Conservation (phyloP, 192 early-diverging fungal species). For the Coemansia sp. region DNA sequence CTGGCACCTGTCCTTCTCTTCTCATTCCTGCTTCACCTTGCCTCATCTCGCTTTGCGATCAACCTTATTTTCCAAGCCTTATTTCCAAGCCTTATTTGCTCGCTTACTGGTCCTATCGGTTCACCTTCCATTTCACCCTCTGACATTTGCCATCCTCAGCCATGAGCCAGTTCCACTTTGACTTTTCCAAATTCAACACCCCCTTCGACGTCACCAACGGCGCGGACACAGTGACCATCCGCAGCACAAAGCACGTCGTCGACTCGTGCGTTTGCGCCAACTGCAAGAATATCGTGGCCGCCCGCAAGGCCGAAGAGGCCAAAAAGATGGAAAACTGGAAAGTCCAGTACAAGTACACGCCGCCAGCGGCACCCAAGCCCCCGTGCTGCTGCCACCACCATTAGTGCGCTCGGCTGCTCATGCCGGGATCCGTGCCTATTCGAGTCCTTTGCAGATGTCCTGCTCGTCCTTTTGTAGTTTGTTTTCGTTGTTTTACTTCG, state of each 20-base stretch:
- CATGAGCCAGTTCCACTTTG: constrained; percentile 43
- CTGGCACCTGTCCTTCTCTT: background rate
- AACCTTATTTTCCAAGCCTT: background rate
- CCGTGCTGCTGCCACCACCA: constrained; percentile 32
- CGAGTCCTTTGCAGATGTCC: background rate
- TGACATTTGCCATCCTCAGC: background rate
- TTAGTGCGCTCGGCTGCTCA: background rate
- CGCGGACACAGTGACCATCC: constrained; percentile 43
- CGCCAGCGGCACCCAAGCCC: constrained; percentile 18
- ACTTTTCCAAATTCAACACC: constrained; percentile 30
- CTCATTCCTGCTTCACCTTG: background rate
- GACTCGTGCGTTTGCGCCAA: constrained; percentile 44
- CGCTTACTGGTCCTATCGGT: background rate
- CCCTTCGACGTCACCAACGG: constrained; percentile 46
- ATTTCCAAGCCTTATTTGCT: background rate
- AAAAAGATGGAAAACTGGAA: constrained; percentile 29
- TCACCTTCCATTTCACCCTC: background rate
- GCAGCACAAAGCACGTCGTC: constrained; percentile 39
- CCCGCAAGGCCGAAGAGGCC: constrained; percentile 28
- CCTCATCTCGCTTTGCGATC: background rate
- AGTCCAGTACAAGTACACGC: constrained; percentile 33
- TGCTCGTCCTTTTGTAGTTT: constrained; percentile 22
- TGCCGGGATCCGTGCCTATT: background rate
- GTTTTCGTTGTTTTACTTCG: constrained; percentile 7
- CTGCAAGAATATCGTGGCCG: constrained; percentile 34